Evolutionary conservation across 148 eudicot species (phyloP).

Genomic region (Selenicereus undatus): DNA sequence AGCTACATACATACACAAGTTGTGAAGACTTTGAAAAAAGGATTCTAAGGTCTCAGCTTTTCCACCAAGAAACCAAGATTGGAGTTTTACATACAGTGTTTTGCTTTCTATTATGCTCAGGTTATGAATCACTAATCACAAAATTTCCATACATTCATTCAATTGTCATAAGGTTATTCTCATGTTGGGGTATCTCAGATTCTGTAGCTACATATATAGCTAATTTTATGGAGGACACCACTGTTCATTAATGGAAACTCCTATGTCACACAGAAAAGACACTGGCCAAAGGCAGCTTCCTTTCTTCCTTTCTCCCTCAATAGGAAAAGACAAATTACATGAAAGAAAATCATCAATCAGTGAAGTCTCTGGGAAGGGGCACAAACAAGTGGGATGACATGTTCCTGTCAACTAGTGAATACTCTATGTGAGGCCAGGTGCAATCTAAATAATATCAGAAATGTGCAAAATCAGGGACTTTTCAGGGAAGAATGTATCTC

Average conservation of each 20-base stretch:
- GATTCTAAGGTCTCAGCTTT: constrained; percentile 13
- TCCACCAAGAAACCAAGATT: constrained; percentile 10
- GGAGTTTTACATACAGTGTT: background rate
- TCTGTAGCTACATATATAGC: background rate
- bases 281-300: constrained; percentile 12
- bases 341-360: constrained; percentile 7
- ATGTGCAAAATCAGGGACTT: background rate
- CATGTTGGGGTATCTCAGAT: background rate
- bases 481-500: background rate
- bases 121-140: background rate
- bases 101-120: background rate
- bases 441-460: constrained; percentile 8
- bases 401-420: constrained; percentile 15
- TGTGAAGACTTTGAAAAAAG: constrained; percentile 9
- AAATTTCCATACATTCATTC: background rate
- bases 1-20: constrained; percentile 24
- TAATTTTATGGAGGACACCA: background rate
- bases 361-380: constrained; percentile 20
- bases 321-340: background rate
- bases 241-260: background rate
- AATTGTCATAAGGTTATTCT: background rate
- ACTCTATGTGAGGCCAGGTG: constrained; percentile 10
- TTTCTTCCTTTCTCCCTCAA: constrained; percentile 14
- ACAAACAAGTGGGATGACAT: constrained; percentile 21
- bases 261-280: constrained; percentile 5